A percentile compares a stretch with the other conserved stretches of the same genome.
Evolutionary conservation across 805 yeast genomes (phyloP).

Genomic region (Lachancea sp.): DNA sequence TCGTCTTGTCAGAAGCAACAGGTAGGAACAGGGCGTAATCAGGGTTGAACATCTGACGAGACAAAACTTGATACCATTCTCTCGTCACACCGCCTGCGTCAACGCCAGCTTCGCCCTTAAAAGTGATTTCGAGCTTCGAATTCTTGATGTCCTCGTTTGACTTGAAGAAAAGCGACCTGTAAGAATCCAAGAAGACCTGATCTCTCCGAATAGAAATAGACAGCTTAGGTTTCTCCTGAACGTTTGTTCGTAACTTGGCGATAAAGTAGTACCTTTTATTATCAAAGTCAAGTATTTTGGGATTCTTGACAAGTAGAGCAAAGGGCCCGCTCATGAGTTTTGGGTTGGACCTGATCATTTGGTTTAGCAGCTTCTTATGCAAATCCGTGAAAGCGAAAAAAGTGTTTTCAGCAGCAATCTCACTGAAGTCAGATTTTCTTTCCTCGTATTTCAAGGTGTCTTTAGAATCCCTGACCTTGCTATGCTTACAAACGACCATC

Average conservation of each 20-base stretch:
- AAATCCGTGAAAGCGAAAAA: constrained; percentile 85
- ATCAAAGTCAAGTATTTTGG: constrained; percentile 87
- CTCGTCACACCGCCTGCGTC: constrained; percentile 98
- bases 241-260: constrained; percentile 54
- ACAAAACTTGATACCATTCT: constrained; percentile 93
- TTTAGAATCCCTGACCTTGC: constrained; percentile 46
- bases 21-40: constrained; percentile 90
- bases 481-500: constrained; percentile 94
- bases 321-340: constrained; percentile 95
- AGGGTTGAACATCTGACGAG: constrained; percentile 93
- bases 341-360: constrained; percentile 86
- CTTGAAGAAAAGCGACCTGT: constrained; percentile 73
- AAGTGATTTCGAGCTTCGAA: constrained; percentile 70
- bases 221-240: constrained; percentile 42
- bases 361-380: constrained; percentile 80
- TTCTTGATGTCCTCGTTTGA: constrained; percentile 64
- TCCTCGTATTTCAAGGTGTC: constrained; percentile 56
- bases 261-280: constrained; percentile 84
- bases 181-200: constrained; percentile 87
- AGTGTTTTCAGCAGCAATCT: constrained; percentile 68
- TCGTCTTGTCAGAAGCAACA: constrained; percentile 84
- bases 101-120: constrained; percentile 90
- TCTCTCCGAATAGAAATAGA: constrained; percentile 73
- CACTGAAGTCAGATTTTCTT: constrained; percentile 56
- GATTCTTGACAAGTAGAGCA: constrained; percentile 78